Evolutionary conservation across 2,329 filamentous ascomycete species (phyloP), one percentile per base, ranked within the genome.

Genomic region (Tolypocladium ophioglossoides): DNA sequence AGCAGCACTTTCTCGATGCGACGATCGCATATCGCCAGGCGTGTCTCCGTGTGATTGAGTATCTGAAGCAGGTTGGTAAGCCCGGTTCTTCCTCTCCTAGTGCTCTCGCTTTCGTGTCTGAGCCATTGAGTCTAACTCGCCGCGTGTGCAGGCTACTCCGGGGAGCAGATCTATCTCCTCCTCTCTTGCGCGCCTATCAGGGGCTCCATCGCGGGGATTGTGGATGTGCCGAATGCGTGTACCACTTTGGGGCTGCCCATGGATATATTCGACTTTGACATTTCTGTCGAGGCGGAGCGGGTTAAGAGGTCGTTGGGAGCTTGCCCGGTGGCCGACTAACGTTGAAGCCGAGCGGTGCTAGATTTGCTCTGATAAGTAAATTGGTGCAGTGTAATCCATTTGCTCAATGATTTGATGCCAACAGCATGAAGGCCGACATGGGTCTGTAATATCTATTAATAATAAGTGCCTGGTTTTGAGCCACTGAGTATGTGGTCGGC

Each of bases 261-360:
- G 77, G 91, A 96, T 71, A 95, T 96, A 52, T 96, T 96, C 63
- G 89, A 94, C 65, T 95, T 96, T 70, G 91, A 96, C 66, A 92
- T 96, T 61, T 81, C 83, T 1, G 51, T 65, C 18, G 63, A 65
- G 34, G 56, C 56, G 1, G 59, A 57, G n/a, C 54, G 61, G 30
- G 52, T 56, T 22, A 62, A 61, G 56, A 53, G 59, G 35, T 52
- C 59, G 20, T 22, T 63, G 27, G 63, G 60, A 12, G 51, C 59
- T 7, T 65, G 63, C 41, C 54, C 63, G 2, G 22, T 62, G 16
- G 52, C 54, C 14, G 3, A 38, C 16, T 46, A 24, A 11, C 16
- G 12, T 38, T 5, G 44, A 14, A 32, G 8, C 3, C n/a, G n/a
- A 16, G 27, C 24, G n/a, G 32, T 14, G 30, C 30, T 11, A 9